phyloP scores from a whole-genome alignment of 306 rosid species.

The Fagus crenata region DNA sequence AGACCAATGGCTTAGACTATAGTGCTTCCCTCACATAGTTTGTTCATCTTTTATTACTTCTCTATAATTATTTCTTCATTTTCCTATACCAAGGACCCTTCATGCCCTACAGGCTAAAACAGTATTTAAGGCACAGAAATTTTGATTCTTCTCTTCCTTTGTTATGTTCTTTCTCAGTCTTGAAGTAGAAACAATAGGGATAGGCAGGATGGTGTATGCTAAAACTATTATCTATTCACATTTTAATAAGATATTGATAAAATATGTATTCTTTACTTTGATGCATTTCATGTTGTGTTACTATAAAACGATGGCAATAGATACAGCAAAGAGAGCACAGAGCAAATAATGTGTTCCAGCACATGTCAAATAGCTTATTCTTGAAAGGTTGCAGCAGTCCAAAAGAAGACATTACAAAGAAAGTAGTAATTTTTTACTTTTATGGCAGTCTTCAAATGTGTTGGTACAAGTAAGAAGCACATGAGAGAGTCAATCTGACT shows the following conservation, averaged over 20 bases:
- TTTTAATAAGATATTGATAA: background rate
- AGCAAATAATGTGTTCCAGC: background rate
- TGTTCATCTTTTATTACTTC: background rate
- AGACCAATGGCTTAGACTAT: slow-evolving; percentile 75
- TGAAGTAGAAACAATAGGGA: background rate
- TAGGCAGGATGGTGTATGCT: background rate
- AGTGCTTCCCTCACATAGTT: slow-evolving; percentile 5
- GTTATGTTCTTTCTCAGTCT: background rate
- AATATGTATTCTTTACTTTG: background rate
- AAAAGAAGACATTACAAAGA: background rate
- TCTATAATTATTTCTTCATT: too few species aligned
- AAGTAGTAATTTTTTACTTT: background rate
- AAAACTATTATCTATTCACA: background rate
- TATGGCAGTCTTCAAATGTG: slow-evolving; percentile 1
- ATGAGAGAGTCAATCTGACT: slow-evolving; percentile 5
- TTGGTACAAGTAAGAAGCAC: slow-evolving; percentile 18
- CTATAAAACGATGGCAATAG: background rate
- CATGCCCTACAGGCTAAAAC: too few species aligned
- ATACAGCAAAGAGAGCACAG: background rate
- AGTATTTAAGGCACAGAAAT: background rate
- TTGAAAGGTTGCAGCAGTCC: background rate
- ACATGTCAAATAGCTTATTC: background rate
- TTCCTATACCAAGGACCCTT: too few species aligned
- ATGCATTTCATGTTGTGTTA: background rate
- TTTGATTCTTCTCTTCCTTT: background rate